Evolutionary conservation across 2,329 filamentous ascomycete genomes (phyloP).

Genomic region (Madurella fahalii): DNA sequence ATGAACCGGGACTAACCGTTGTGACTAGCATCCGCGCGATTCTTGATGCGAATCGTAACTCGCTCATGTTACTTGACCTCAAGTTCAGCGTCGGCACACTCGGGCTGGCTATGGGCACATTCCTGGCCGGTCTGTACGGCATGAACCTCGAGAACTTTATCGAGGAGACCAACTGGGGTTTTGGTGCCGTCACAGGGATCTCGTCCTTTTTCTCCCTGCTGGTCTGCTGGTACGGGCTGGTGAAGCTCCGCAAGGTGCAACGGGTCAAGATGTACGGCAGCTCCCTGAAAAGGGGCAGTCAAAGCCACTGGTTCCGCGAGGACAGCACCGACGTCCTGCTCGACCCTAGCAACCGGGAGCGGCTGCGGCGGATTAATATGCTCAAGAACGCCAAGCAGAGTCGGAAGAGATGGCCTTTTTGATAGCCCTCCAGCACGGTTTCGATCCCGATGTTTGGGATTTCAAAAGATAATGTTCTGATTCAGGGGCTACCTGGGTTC

Average conservation of each 20-base stretch:
- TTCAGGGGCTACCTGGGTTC: background rate
- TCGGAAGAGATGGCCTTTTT: conserved; percentile 24
- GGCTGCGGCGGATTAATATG: conserved; percentile 49
- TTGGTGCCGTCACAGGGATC: conserved; percentile 66
- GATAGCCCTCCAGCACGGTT: background rate
- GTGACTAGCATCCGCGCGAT: conserved; percentile 79
- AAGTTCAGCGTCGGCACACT: conserved; percentile 95
- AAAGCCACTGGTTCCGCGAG: conserved; percentile 42
- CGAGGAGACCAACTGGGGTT: conserved; percentile 87
- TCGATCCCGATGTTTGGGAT: background rate
- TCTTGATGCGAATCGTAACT: conserved; percentile 93
- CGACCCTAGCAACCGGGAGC: conserved; percentile 52
- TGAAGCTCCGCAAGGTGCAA: conserved; percentile 80
- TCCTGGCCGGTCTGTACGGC: conserved; percentile 96
- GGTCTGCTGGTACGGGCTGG: conserved; percentile 79
- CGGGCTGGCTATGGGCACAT: conserved; percentile 89
- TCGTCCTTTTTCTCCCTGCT: conserved; percentile 70
- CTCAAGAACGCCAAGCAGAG: conserved; percentile 36
- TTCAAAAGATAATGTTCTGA: background rate
- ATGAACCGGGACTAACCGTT: conserved; percentile 21
- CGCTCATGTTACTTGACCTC: conserved; percentile 93
- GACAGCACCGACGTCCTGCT: conserved; percentile 49
- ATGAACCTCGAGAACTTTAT: conserved; percentile 99
- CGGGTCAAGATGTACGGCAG: conserved; percentile 67
- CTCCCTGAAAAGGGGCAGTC: conserved; percentile 23